These are phyloP conservation scores for Pulveroboletus sp. DNA, from an alignment of 768 basidiomycete species.

Conservation along the genomic window DNA sequence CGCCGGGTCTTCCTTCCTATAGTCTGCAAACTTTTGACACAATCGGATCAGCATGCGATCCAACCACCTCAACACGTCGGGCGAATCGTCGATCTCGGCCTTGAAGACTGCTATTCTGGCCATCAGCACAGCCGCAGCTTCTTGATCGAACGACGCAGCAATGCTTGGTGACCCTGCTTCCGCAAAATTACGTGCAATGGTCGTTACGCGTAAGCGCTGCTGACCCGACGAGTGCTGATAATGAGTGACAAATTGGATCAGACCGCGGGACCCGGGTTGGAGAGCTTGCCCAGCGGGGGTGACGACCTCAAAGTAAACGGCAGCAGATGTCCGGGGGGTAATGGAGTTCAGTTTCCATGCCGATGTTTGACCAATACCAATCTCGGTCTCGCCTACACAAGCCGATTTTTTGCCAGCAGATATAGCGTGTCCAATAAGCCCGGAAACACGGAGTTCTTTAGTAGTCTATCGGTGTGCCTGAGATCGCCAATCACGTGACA, in stretches of 20 bases:
- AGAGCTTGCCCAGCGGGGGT: slow-evolving; percentile 94
- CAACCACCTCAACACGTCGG: slow-evolving; percentile 95
- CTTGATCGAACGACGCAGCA: slow-evolving; percentile 94
- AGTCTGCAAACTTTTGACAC: slow-evolving; percentile 99
- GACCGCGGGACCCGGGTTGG: slow-evolving; percentile 84
- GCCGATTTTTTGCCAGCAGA: slow-evolving; percentile 95
- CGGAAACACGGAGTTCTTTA: slow-evolving; percentile 97
- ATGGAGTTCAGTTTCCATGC: slow-evolving; percentile 97
- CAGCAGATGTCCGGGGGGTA: slow-evolving; percentile 82
- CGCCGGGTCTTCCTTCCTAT: slow-evolving; percentile 94
- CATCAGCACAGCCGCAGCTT: slow-evolving; percentile 97
- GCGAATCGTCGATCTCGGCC: slow-evolving; percentile 96
- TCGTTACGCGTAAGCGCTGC: slow-evolving; percentile 93
- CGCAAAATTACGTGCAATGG: slow-evolving; percentile 95
- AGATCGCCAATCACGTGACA: background rate
- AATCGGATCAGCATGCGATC: slow-evolving; percentile 98
- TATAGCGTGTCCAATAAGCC: slow-evolving; percentile 95
- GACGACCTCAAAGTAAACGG: slow-evolving; percentile 97
- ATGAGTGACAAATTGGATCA: slow-evolving; percentile 98
- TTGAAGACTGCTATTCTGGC: slow-evolving; percentile 99
- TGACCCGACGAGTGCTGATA: slow-evolving; percentile 98
- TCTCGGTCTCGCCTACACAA: slow-evolving; percentile 98
- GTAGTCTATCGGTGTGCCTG: slow-evolving; percentile 63
- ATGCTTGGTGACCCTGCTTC: slow-evolving; percentile 95
- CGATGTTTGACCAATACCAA: slow-evolving; percentile 97